Base-by-base conservation (phyloP, 2,329 filamentous ascomycete genomes). In the Capronia coronata region DNA sequence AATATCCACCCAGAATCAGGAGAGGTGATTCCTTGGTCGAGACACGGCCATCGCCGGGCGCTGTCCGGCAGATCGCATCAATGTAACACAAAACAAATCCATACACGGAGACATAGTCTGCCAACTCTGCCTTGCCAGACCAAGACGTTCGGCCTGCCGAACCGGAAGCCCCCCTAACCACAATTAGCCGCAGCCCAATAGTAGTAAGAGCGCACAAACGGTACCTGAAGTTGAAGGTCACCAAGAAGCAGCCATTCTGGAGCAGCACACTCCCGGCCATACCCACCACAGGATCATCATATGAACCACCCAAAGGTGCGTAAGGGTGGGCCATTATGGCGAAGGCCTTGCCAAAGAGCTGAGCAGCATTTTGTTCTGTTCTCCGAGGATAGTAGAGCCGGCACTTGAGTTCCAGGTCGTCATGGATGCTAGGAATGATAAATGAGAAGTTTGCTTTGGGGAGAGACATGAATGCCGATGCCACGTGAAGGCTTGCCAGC, bases 181-280 rank as follows among this genome's bases (percentile, higher is more conserved):
- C 38, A 8, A 50, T 32, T 32, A 32, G 13, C 11, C 11, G 13
- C 7, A 11, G 11, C 29, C 13, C 38, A 29, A 35, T 27, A 14
- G 10, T n/a, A 32, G 23, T n/a, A 5, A 32, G 3, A 48, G 23
- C 21, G 9, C 4, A 19, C 9, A 3, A 16, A 16, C 7, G 39
- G 18, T 71, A 90, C 86, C 90, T 79, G 65, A 97, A 96, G 63
- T 97, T 96, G 68, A 97, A 96, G 0, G 88, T 94, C 6, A 78
- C 83, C 2, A 96, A 84, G 1, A 94, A 65, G 61, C 80, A 94
- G 1, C 86, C 87, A 45, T 75, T 69, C 3, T 75, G 71, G n/a
- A 94, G 66, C 39, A 94, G 72, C 50, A 83, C 76, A 1, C 72
- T 71, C 0, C 78, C 80, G 2, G 86, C 69, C 7, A 80, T 72